Conservation (phyloP, 2,329 filamentous ascomycete species). For the Penicillium sp. region DNA sequence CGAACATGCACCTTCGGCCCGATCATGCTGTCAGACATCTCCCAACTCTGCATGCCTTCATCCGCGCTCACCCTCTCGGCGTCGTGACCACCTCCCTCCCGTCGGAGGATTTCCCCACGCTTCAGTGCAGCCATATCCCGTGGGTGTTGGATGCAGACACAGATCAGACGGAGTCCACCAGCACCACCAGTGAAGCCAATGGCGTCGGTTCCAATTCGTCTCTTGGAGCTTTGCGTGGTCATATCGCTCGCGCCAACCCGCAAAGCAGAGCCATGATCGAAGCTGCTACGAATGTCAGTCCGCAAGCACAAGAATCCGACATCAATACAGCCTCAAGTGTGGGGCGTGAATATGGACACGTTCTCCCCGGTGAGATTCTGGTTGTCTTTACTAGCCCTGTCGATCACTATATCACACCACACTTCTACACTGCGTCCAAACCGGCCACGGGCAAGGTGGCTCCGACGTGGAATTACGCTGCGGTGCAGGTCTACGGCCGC, state of each 20-base stretch:
- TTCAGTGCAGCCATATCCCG: conserved; percentile 23
- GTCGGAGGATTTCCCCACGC: conserved; percentile 11
- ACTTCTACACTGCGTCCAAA: conserved; percentile 66
- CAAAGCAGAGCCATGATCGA: conserved; percentile 21
- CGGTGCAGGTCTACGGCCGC: conserved; percentile 41
- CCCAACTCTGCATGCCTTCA: conserved; percentile 20
- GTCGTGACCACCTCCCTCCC: conserved; percentile 20
- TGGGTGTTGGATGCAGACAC: conserved; percentile 15
- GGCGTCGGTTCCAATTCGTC: neutral
- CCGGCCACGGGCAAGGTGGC: conserved; percentile 64
- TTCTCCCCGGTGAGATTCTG: conserved; percentile 14
- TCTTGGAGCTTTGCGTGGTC: conserved; percentile 12
- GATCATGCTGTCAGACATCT: conserved; percentile 18
- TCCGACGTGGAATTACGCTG: conserved; percentile 68
- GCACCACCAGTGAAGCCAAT: neutral
- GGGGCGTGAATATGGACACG: neutral
- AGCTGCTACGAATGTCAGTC: conserved; percentile 1
- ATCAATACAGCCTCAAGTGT: too few relatives aligned
- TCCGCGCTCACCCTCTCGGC: conserved; percentile 19
- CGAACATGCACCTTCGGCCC: conserved; percentile 22
- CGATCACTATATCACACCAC: conserved; percentile 43
- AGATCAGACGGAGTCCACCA: neutral
- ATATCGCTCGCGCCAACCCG: conserved; percentile 22
- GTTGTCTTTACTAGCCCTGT: conserved; percentile 21
- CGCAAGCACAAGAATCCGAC: neutral